phyloP scores from a whole-genome alignment of 192 early-diverging fungal species.

The Backusella tuberculispora region DNA sequence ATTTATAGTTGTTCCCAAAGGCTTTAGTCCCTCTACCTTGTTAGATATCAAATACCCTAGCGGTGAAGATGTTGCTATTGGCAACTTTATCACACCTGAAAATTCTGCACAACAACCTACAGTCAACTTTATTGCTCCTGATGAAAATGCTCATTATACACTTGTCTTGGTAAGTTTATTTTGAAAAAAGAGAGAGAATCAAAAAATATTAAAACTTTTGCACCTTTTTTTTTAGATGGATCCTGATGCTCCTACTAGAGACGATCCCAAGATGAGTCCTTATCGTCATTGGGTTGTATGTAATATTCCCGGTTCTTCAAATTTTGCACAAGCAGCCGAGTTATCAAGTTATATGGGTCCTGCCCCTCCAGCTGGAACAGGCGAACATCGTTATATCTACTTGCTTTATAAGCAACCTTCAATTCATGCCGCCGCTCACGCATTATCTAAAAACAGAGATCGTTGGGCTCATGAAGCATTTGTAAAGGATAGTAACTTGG shows the following conservation, averaged over 20 bases:
- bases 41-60: constrained; percentile 31
- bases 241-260: constrained; percentile 58
- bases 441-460: constrained; percentile 39
- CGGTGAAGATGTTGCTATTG: constrained; percentile 37
- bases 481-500: constrained; percentile 38
- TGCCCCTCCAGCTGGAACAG: constrained; percentile 52
- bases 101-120: constrained; percentile 25
- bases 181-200: not conserved
- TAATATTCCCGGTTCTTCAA: constrained; percentile 49
- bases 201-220: not conserved
- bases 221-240: constrained; percentile 44
- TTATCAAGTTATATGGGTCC: constrained; percentile 53
- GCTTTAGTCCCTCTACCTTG: constrained; percentile 23
- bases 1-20: constrained; percentile 19
- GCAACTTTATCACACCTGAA: constrained; percentile 24
- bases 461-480: constrained; percentile 37
- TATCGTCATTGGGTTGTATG: constrained; percentile 61
- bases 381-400: constrained; percentile 63
- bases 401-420: constrained; percentile 55
- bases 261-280: constrained; percentile 45
- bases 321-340: constrained; percentile 15
- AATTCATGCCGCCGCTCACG: constrained; percentile 19
- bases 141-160: constrained; percentile 29
- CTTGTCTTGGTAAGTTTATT: constrained; percentile 27
- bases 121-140: constrained; percentile 31